Evolutionary conservation across 345 rosid species (phyloP), one percentile per base, ranked within the genome.

Genomic region (Salix koriyanagi): DNA sequence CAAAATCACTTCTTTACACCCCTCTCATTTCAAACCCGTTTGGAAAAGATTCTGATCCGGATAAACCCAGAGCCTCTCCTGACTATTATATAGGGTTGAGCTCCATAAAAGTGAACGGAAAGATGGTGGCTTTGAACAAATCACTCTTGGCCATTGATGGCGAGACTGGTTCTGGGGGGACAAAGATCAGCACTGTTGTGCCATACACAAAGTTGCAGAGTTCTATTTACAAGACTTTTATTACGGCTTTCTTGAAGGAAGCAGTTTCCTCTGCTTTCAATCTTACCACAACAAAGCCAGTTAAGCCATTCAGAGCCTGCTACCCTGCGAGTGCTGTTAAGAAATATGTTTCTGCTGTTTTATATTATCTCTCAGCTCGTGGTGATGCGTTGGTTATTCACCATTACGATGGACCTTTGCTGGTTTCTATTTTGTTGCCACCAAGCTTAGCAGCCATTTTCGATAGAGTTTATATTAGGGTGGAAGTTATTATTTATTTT

Each of bases 1-100:
- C 82, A 2, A 75, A 72, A 37, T 78, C 75, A 19, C 75, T 81
- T 15, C 65, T 36, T 16, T 77, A 77, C 66, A 81, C 81, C 0
- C 76, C 72, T 23, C 39, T 77, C 1, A 61, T 85, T 26, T 6
- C 70, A 67, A 78, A 75, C 82, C 81, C 2, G 70, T 56, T 1
- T 84, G 84, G 28, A 71, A 67, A 61, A 78, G 82, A 0, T 76
- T 85, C 15, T 39, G 83, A 76, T 69, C 84, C 41, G 73, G 77
- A 67, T 19, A 67, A 3, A 71, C 56, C 1, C 46, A 46, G 70
- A 32, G 82, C 84, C 42, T 83, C 88, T 1, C 84, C 60, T 28
- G 74, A 78, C 67, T 72, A 72, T 54, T 78, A 44, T 67, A 39
- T 78, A 0, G 56, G 41, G 26, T 34, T 78, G 48, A 78, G 72